These are phyloP conservation scores for Fusarium sarcochroum DNA, from an alignment of 2,329 filamentous ascomycete species.

Conservation along the genomic window DNA sequence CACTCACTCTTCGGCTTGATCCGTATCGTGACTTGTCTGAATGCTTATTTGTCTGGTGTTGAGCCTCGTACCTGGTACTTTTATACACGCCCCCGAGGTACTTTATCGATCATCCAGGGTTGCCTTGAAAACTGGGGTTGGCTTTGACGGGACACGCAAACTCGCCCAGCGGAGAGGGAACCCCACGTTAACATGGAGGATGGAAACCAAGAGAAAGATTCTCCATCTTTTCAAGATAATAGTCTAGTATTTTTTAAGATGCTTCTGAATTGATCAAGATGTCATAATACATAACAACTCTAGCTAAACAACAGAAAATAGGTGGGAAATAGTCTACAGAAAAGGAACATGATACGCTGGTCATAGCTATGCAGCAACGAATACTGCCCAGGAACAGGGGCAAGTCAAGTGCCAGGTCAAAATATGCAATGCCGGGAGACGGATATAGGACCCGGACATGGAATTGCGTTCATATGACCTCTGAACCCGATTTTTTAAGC, in stretches of 20 bases:
- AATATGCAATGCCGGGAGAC: conserved; percentile 15
- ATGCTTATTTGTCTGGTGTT: conserved; percentile 19
- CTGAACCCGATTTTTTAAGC: conserved; percentile 14
- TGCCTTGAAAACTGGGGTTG: conserved; percentile 25
- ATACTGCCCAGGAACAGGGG: background rate
- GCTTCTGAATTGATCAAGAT: background rate
- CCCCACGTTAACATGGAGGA: conserved; percentile 29
- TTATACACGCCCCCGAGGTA: conserved; percentile 15
- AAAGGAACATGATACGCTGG: too few species aligned
- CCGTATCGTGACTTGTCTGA: conserved; percentile 26
- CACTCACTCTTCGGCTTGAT: conserved; percentile 21
- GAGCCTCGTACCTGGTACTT: conserved; percentile 7
- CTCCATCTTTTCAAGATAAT: background rate
- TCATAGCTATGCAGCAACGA: background rate
- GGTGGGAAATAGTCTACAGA: background rate
- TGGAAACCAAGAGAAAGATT: conserved; percentile 29
- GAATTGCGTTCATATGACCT: conserved; percentile 41
- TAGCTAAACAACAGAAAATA: background rate
- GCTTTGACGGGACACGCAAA: conserved; percentile 4
- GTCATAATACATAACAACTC: background rate
- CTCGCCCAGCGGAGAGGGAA: conserved; percentile 11
- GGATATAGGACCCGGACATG: conserved; percentile 33
- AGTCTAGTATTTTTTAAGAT: too few species aligned
- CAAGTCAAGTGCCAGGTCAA: conserved; percentile 1
- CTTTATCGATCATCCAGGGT: conserved; percentile 18